Conservation (phyloP, 2,329 filamentous ascomycete species). For the Aureobasidium sp. region DNA sequence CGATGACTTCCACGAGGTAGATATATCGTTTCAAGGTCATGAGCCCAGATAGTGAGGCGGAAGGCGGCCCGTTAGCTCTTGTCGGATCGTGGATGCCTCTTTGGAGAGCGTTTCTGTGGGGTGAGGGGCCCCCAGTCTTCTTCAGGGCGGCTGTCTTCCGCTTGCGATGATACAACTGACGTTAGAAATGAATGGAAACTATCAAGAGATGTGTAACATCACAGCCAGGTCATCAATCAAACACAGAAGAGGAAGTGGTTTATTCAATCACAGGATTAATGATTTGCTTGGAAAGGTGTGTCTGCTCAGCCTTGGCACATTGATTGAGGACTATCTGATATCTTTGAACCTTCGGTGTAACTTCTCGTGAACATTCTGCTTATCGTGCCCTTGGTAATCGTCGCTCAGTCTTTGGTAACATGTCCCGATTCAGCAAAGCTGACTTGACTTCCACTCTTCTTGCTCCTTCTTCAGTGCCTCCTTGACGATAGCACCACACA, state of each 20-base stretch:
- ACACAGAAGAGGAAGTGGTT: background rate
- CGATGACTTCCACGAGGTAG: background rate
- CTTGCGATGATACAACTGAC: background rate
- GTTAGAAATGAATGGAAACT: background rate
- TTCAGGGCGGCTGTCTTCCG: background rate
- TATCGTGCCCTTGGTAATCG: background rate
- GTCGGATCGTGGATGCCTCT: background rate
- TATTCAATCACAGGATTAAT: background rate
- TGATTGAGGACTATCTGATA: background rate
- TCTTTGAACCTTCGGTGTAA: background rate
- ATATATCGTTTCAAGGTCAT: background rate
- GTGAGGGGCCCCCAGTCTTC: background rate
- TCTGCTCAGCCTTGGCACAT: background rate
- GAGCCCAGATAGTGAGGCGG: background rate
- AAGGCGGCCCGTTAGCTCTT: slow-evolving; percentile 3
- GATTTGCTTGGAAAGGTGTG: too few relatives aligned
- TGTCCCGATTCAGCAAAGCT: background rate
- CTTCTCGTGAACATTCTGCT: background rate
- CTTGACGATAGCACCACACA: slow-evolving; percentile 53
- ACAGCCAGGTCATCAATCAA: background rate
- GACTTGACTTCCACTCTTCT: slow-evolving; percentile 19
- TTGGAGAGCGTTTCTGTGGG: background rate
- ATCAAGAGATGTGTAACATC: background rate
- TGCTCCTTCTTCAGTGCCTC: slow-evolving; percentile 50
- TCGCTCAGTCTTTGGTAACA: background rate